Evolutionary conservation across 495 filamentous ascomycete genomes (phyloP), one percentile per base, ranked within the genome.

Genomic region (Staphylotrichum longicolle): DNA sequence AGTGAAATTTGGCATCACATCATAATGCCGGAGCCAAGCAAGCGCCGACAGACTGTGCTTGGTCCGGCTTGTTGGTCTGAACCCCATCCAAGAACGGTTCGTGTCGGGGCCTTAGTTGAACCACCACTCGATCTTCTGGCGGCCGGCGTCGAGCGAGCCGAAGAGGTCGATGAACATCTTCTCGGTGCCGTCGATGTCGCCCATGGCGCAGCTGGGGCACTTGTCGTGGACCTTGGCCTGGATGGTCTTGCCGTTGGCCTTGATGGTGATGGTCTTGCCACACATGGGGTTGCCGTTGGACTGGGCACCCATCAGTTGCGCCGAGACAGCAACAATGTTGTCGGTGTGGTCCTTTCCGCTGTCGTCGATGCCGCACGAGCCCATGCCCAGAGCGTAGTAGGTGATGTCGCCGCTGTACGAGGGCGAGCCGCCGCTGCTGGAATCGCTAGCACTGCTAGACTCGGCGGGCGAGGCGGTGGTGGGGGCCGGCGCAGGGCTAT

Each of bases 141-240:
- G 74, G 39, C 79, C 79, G 32, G 39, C 70, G 10, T 57, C 67
- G 7, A 76, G 63, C 15, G 67, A 59, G 27, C 71, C 74, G 62
- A 80, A 78, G 11, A 85, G 67, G 10, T 73, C 67, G 0, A 39
- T 4, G 62, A 83, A 85, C 37, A 75, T 71, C 48, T 72, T 67
- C 57, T 78, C 69, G 46, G 80, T 78, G 47, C 79, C 78, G 54
- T 85, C 82, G 41, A 85, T 78, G 56, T 73, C 69, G 54, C 63
- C 63, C 15, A 42, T 59, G 0, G 48, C 61, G 68, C 90, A 92
- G 68, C 88, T 87, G 70, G 82, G 82, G 79, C 90, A 93, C 76
- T 89, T 88, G 81, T 93, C 90, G 45, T 83, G 83, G 51, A 91
- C 83, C 11, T 57, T 78, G 42, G 83, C 88, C 5, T 63, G 78